A percentile compares a stretch with the other conserved stretches of the same genome.
phyloP scores from a whole-genome alignment of 371 early-diverging fungal species.

The Sporodiniella umbellata region DNA sequence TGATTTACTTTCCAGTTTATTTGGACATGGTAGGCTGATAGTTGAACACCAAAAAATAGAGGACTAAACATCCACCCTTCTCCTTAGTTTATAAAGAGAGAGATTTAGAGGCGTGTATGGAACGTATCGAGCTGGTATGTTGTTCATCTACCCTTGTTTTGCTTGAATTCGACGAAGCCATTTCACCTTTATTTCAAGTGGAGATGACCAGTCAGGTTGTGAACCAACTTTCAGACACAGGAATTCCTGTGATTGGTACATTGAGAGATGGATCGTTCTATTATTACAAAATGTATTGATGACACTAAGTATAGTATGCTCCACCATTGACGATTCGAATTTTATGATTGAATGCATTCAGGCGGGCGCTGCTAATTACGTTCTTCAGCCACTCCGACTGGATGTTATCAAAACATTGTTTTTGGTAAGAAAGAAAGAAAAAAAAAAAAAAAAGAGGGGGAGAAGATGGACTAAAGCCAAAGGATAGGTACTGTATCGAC shows the following conservation, averaged over 20 bases:
- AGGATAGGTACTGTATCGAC: constrained; percentile 14
- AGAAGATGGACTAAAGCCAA: too few species aligned
- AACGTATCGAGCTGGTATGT: constrained; percentile 11
- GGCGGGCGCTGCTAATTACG: constrained; percentile 47
- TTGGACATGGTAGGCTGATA: constrained; percentile 14
- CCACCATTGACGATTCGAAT: constrained; percentile 21
- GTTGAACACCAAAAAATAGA: too few species aligned
- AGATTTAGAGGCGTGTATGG: constrained; percentile 16
- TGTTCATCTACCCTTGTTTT: constrained; percentile 22
- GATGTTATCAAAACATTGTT: constrained; percentile 53
- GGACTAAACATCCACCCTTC: too few species aligned
- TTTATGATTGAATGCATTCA: constrained; percentile 46
- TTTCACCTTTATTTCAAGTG: constrained; percentile 3
- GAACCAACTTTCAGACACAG: constrained; percentile 8
- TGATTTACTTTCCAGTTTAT: constrained; percentile 10
- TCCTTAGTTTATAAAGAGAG: constrained; percentile 20
- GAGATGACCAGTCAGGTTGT: constrained; percentile 11
- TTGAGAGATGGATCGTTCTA: not conserved
- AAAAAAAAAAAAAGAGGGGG: too few species aligned
- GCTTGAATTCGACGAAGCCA: constrained; percentile 20
- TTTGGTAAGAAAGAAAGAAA: too few species aligned
- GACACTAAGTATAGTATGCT: constrained; percentile 18
- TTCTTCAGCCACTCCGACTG: constrained; percentile 44
- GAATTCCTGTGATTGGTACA: constrained; percentile 22
- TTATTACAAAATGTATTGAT: too few species aligned